Conservation (phyloP, 139 green algal genomes). For the Yamagishiella unicocca region DNA sequence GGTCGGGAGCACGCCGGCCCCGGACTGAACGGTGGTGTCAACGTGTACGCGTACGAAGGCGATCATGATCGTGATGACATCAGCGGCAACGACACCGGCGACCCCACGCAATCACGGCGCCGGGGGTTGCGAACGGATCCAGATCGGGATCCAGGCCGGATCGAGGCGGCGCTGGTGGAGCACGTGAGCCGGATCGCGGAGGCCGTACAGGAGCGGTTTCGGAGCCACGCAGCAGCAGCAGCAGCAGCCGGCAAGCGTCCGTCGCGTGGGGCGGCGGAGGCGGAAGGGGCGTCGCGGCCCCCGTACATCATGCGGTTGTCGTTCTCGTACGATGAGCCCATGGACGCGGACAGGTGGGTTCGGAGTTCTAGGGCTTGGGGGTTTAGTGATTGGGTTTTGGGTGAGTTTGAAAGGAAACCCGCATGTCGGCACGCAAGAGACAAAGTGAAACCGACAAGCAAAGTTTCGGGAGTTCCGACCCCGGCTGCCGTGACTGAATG, state of each 20-base stretch:
- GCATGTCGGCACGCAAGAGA: too few relatives aligned
- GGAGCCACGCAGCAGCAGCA: neutral
- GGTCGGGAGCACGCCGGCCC: neutral
- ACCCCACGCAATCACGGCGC: too few relatives aligned
- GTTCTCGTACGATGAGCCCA: neutral
- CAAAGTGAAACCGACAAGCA: too few relatives aligned
- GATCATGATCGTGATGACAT: too few relatives aligned
- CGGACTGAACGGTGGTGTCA: slow-evolving; percentile 32
- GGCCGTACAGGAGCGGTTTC: neutral
- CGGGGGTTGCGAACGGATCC: neutral
- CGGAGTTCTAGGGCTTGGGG: too few relatives aligned
- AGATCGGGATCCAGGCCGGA: neutral
- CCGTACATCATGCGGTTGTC: neutral
- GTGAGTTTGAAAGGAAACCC: too few relatives aligned
- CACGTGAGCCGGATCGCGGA: neutral
- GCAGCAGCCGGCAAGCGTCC: neutral
- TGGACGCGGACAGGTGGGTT: neutral
- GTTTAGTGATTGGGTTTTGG: too few relatives aligned
- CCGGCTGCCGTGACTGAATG: neutral
- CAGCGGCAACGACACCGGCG: neutral
- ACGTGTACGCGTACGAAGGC: neutral
- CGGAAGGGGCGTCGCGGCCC: neutral
- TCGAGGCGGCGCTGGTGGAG: neutral
- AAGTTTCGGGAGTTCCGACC: too few relatives aligned
- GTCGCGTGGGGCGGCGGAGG: neutral